phyloP scores from a whole-genome alignment of 2,329 filamentous ascomycete species.

The Xylariaceae sp. region DNA sequence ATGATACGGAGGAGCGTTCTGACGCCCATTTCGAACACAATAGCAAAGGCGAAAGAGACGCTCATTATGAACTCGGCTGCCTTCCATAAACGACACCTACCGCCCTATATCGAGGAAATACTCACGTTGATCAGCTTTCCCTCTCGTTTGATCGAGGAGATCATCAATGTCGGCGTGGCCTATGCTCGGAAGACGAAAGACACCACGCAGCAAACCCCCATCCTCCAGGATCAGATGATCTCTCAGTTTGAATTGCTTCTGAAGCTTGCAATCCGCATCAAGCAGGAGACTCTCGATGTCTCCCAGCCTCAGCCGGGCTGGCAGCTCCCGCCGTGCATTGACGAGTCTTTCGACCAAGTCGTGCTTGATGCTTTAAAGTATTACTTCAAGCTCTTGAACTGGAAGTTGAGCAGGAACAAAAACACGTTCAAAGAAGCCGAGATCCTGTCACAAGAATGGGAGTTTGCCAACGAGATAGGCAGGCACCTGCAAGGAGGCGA shows the following conservation, averaged over 20 bases:
- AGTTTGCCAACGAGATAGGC: slow-evolving; percentile 91
- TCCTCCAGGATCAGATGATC: slow-evolving; percentile 98
- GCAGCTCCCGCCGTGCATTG: slow-evolving; percentile 93
- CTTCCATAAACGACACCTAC: slow-evolving; percentile 84
- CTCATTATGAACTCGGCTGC: slow-evolving; percentile 79
- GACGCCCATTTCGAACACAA: slow-evolving; percentile 74
- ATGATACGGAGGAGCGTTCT: slow-evolving; percentile 67
- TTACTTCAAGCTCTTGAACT: slow-evolving; percentile 98
- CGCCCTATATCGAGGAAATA: slow-evolving; percentile 93
- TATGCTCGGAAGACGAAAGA: slow-evolving; percentile 97
- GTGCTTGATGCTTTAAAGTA: slow-evolving; percentile 92
- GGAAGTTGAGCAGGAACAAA: slow-evolving; percentile 95
- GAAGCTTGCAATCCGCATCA: slow-evolving; percentile 86
- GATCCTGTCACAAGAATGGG: slow-evolving; percentile 95
- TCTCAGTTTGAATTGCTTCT: slow-evolving; percentile 91
- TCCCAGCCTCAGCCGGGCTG: slow-evolving; percentile 85
- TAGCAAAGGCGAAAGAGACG: slow-evolving; percentile 88
- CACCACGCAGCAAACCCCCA: slow-evolving; percentile 80
- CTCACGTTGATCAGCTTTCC: slow-evolving; percentile 96
- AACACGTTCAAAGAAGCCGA: slow-evolving; percentile 99
- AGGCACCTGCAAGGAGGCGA: slow-evolving; percentile 88
- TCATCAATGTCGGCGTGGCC: slow-evolving; percentile 83
- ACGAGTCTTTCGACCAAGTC: slow-evolving; percentile 90
- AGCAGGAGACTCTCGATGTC: slow-evolving; percentile 78
- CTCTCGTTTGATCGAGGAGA: slow-evolving; percentile 90